phyloP scores from a whole-genome alignment of 345 rosid genomes.

The Pistacia atlantica region DNA sequence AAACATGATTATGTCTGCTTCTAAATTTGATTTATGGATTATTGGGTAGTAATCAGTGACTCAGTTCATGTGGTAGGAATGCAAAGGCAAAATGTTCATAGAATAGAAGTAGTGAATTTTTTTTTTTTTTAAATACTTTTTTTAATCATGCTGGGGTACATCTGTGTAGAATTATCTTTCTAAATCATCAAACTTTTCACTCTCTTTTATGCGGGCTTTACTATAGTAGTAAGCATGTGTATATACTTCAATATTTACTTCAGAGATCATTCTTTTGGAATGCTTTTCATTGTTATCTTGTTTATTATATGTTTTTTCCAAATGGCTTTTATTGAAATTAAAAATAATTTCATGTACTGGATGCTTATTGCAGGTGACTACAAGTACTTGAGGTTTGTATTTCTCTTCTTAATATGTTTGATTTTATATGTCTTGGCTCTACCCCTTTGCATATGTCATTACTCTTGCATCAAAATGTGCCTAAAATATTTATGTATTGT shows the following conservation, averaged over 20 bases:
- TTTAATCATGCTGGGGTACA: neutral
- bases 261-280: neutral
- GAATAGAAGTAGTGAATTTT: neutral
- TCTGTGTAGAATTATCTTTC: neutral
- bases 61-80: neutral
- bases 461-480: neutral
- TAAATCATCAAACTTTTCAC: neutral
- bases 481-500: neutral
- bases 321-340: neutral
- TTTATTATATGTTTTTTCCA: neutral
- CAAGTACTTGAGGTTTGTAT: slow-evolving; percentile 73
- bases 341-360: slow-evolving; percentile 12
- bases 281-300: neutral
- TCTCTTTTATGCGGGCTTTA: neutral
- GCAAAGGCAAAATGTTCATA: neutral
- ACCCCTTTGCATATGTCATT: neutral
- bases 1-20: neutral
- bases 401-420: neutral
- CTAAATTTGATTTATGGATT: neutral
- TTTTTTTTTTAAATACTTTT: neutral
- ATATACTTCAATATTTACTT: neutral
- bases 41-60: neutral
- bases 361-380: slow-evolving; percentile 63
- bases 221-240: neutral
- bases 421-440: neutral